Evolutionary conservation across 1,139 yeast genomes (phyloP), one percentile per base, ranked within the genome.

Genomic region (Suzukiozyma palmioleophila): DNA sequence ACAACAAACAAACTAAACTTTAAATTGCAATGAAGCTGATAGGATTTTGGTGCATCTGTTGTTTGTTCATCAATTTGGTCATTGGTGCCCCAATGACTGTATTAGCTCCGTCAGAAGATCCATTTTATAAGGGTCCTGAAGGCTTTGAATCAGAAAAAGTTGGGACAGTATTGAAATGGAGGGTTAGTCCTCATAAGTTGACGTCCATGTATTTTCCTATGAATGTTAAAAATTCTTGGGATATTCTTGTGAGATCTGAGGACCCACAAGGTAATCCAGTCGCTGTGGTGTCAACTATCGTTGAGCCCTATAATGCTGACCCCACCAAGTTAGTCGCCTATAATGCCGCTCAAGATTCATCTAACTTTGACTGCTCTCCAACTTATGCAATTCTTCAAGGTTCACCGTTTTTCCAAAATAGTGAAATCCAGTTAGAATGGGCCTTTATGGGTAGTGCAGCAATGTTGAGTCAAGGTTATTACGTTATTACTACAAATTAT

Each of bases 241-340:
- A 65, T 45, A 43, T 63, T 28, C 43, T 66, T 37, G 63, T 62
- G 2, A 50, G 69, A 35, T 56, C 69, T 3, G 52, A 55, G 30
- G 69, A 66, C 42, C 43, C 62, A 3, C 41, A 45, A 22, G 69
- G 66, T 9, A 46, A 56, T n/a, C 56, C 70, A 3, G 52, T 45
- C 14, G 67, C 62, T 2, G 51, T 62, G 33, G 64, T 60, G 8
- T 51, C 66, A 4, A 62, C 72, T 2, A 39, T 66, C 8, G 52
- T 64, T 28, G 59, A 60, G 43, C 69, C 72, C 2, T 49, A 41
- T 33, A 53, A 59, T 37, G 53, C 62, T 10, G 54, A 57, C 34
- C 50, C 56, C 6, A 36, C 41, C 14, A 55, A 56, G 39, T 38
- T 62, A 10, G 42, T 59, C 8, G 48, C 57, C 9, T 59, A 55